Percentiles rank a stretch among this genome's conserved stretches.
Evolutionary conservation across 192 early-diverging fungal genomes (phyloP).

Genomic region (Linnemannia elongata): DNA sequence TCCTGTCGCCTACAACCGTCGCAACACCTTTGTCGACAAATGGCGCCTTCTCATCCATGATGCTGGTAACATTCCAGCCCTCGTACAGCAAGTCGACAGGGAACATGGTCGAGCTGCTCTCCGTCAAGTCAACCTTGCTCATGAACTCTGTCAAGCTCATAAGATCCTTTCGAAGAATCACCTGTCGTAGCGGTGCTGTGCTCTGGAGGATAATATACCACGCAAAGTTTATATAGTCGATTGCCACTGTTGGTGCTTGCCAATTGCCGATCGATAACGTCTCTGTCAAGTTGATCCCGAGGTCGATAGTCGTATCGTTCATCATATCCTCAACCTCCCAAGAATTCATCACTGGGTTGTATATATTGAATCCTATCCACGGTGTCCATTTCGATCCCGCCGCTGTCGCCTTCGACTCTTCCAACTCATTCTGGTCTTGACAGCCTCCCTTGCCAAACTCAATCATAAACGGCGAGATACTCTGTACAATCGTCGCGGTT

Average conservation of each 20-base stretch:
- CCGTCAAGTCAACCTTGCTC: slow-evolving; percentile 27
- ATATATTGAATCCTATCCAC: slow-evolving; percentile 51
- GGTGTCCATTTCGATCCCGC: neutral
- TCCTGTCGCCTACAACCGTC: slow-evolving; percentile 23
- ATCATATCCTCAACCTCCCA: slow-evolving; percentile 38
- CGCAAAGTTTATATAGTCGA: slow-evolving; percentile 31
- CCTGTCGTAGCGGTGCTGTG: slow-evolving; percentile 37
- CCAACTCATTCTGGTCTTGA: slow-evolving; percentile 17
- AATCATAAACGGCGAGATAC: slow-evolving; percentile 43
- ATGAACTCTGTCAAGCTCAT: slow-evolving; percentile 23
- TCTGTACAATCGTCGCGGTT: slow-evolving; percentile 21
- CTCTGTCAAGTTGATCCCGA: slow-evolving; percentile 30
- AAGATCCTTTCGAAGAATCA: slow-evolving; percentile 43
- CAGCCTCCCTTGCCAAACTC: slow-evolving; percentile 51
- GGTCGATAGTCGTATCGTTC: slow-evolving; percentile 16
- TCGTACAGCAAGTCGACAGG: slow-evolving; percentile 28
- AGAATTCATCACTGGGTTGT: slow-evolving; percentile 48
- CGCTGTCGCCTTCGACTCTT: neutral
- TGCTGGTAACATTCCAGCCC: slow-evolving; percentile 28
- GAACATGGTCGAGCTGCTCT: slow-evolving; percentile 39
- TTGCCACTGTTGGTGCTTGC: slow-evolving; percentile 26
- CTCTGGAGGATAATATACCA: slow-evolving; percentile 56
- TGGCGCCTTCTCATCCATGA: slow-evolving; percentile 37
- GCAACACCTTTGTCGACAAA: slow-evolving; percentile 49
- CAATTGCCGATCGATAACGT: slow-evolving; percentile 20